Evolutionary conservation across 169 alveolate genomes (phyloP), one percentile per base, ranked within the genome.

Genomic region (Eimeria maxima): DNA sequence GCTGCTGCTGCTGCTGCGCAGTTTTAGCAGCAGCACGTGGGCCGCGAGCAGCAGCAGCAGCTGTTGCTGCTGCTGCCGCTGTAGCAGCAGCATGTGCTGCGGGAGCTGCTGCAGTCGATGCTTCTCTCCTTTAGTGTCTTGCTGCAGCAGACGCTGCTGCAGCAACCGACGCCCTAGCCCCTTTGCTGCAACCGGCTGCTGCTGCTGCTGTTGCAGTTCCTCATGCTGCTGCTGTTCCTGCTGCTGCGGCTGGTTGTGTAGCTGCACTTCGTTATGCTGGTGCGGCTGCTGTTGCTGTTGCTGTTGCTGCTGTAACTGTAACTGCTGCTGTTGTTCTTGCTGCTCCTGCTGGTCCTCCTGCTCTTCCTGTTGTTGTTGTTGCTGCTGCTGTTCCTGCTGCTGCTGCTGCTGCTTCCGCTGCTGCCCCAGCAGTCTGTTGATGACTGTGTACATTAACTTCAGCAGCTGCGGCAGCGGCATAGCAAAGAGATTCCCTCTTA

Each of bases 381-480:
- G 88, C 88, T 76, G 88, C 29, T 33, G 60, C 50, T 53, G 67
- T 22, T 81, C 74, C 69, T 6, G 90, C 73, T 33, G 65, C 47
- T 81, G 53, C 90, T 81, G 67, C 44, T 42, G 90, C 71, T 76
- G 87, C 87, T 76, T 57, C 65, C 20, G 65, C 71, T 16, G 74
- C 90, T 81, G 90, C 53, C 13, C 80, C 80, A 47, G 73, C 90
- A 47, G 45, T 24, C 20, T 47, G 90, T 24, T 24, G 11, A 81
- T 50, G n/a, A 81, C 73, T 18, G 22, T 38, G 5, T 38, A 22
- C 8, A 71, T 50, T 50, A 81, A 44, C 45, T 81, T 81, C 90
- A 81, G 90, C 65, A 45, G 90, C 71, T 45, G 73, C 63, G 90
- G 90, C 90, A 81, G 90, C 33, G 90, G 90, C 90, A 81, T 0